Evolutionary conservation across 345 rosid genomes (phyloP).

Genomic region (Brassica juncea): DNA sequence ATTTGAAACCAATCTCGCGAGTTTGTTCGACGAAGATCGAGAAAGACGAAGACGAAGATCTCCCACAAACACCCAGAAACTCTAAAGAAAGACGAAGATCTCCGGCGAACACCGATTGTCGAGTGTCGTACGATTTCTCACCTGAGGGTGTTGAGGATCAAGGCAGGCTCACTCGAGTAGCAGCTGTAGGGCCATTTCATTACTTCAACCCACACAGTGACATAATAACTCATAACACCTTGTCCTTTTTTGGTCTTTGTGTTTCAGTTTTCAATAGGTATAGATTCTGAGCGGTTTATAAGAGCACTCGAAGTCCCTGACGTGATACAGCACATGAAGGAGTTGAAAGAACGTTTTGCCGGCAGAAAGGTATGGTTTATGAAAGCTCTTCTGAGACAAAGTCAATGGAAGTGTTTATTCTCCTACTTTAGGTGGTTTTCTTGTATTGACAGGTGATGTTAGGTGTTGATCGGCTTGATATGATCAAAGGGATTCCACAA

Average conservation of each 20-base stretch:
- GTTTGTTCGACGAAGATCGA: no score
- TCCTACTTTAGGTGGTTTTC: neutral
- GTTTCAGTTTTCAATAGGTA: slow-evolving; percentile 93
- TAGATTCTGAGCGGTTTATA: slow-evolving; percentile 42
- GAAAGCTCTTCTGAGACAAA: slow-evolving; percentile 6
- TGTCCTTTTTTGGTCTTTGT: neutral
- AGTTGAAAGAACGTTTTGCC: slow-evolving; percentile 84
- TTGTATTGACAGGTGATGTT: no score
- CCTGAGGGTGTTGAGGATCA: slow-evolving; percentile 99
- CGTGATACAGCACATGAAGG: slow-evolving; percentile 77
- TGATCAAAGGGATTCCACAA: slow-evolving; percentile 99
- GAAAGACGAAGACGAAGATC: no score
- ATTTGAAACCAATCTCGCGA: no score
- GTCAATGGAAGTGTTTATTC: neutral
- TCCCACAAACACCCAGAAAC: no score
- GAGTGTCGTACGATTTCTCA: slow-evolving; percentile 18
- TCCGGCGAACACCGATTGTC: no score
- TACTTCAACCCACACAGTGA: neutral
- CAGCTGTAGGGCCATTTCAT: slow-evolving; percentile 69
- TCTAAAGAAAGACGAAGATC: no score
- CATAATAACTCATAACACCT: neutral
- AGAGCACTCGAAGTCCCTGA: slow-evolving; percentile 66
- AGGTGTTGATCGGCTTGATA: slow-evolving; percentile 99
- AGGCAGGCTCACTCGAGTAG: slow-evolving; percentile 93
- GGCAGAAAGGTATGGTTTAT: slow-evolving; percentile 70